These are phyloP conservation scores for Fusarium tjaetaba DNA, from an alignment of 2,329 filamentous ascomycete species.

Conservation along the genomic window DNA sequence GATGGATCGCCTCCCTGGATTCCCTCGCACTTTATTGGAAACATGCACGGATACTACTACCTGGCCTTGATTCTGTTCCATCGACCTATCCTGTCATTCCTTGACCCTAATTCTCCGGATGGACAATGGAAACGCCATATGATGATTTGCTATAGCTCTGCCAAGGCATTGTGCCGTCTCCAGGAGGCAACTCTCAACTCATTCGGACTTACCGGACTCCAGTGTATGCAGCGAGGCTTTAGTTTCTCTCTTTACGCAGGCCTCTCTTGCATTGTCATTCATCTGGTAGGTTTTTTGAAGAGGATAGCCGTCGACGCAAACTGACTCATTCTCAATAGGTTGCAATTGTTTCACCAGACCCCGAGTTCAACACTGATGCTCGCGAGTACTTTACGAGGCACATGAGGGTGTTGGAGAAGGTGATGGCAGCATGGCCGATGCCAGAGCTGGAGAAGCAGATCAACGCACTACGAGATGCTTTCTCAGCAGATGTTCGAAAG, in stretches of 20 bases:
- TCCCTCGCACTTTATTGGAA: slow-evolving; percentile 86
- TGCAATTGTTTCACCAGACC: slow-evolving; percentile 91
- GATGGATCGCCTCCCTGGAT: slow-evolving; percentile 87
- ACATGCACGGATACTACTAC: slow-evolving; percentile 89
- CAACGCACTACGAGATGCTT: slow-evolving; percentile 87
- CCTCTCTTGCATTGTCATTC: slow-evolving; percentile 90
- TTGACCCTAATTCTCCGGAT: slow-evolving; percentile 75
- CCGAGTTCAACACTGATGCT: slow-evolving; percentile 84
- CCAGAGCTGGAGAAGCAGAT: slow-evolving; percentile 91
- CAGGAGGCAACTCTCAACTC: slow-evolving; percentile 84
- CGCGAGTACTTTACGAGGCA: slow-evolving; percentile 90
- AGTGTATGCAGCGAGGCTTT: slow-evolving; percentile 93
- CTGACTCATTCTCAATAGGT: slow-evolving; percentile 63
- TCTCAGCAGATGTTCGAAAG: slow-evolving; percentile 85
- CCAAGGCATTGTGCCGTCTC: slow-evolving; percentile 84
- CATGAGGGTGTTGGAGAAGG: slow-evolving; percentile 91
- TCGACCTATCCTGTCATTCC: slow-evolving; percentile 82
- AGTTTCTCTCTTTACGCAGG: slow-evolving; percentile 96
- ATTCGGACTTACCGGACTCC: slow-evolving; percentile 81
- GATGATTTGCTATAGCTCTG: slow-evolving; percentile 84
- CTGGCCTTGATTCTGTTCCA: slow-evolving; percentile 87
- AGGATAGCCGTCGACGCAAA: not conserved
- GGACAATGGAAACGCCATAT: slow-evolving; percentile 90
- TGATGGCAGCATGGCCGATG: slow-evolving; percentile 85
- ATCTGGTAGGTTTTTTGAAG: slow-evolving; percentile 73